Base-by-base conservation (phyloP, 345 rosid species). In the Aethionema arabicum region DNA sequence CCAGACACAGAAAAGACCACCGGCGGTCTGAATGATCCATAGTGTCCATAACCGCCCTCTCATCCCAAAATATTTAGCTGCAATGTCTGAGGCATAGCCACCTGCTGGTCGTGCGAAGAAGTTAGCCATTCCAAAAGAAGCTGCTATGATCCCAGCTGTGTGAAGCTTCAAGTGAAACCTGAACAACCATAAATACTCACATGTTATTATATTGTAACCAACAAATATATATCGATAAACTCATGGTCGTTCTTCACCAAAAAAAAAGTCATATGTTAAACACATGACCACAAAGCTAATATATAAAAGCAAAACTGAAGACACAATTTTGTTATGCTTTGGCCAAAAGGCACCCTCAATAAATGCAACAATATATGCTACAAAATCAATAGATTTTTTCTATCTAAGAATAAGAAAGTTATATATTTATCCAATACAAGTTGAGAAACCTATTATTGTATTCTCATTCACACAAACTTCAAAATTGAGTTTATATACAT, bases 81-180 rank as follows among this genome's bases (percentile, higher is more conserved):
- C 69, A 2, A 72, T 2, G 56, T 78, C 87, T 1, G 87, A 83
- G 13, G 73, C 41, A 0, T 38, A 76, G 14, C 85, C 85, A 6
- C 88, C 83, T 9, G 76, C 32, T 33, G 85, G 85, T 5, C 85
- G 88, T 3, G 85, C 73, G 30, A 80, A 69, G 53, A 82, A 55
- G 56, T 82, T 82, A 10, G 87, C 87, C 81, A 82, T 76, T 1
- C 85, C 88, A 6, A 83, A 83, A 5, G 54, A 69, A 27, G 88
- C 85, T 2, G 83, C 85, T 58, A 83, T 73, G 35, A 78, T 73
- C 11, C 85, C 83, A 32, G 87, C 84, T 11, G 78, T 74, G 52
- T 64, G 77, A 27, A 83, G 81, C 44, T 83, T 78, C 49, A 76
- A 74, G 59, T 74, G 67, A 47, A 72, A 72, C 42, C 76, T 72